These are phyloP conservation scores for Sclerotinia minor DNA, from an alignment of 2,329 filamentous ascomycete species.

Conservation along the genomic window DNA sequence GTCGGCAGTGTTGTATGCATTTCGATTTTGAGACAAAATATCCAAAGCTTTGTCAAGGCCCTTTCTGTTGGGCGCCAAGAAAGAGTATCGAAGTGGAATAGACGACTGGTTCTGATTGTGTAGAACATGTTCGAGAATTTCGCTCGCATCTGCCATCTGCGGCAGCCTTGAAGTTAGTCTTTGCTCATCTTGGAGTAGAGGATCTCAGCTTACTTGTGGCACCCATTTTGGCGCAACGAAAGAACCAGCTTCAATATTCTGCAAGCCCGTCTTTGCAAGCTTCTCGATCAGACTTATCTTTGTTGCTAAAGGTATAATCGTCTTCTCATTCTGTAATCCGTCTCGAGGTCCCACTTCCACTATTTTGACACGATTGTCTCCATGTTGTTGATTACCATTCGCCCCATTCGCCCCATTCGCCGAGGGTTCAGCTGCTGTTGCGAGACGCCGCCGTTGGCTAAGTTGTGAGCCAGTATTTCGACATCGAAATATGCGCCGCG, in stretches of 20 bases:
- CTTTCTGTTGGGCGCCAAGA: constrained; percentile 75
- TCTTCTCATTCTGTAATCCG: constrained; percentile 84
- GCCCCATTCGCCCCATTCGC: constrained; percentile 20
- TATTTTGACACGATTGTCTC: constrained; percentile 53
- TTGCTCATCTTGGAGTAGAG: not conserved
- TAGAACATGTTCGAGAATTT: constrained; percentile 71
- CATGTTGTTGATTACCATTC: constrained; percentile 31
- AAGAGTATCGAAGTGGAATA: constrained; percentile 69
- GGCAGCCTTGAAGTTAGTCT: not conserved
- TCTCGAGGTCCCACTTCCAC: constrained; percentile 84
- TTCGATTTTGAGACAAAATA: constrained; percentile 57
- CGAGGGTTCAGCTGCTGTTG: constrained; percentile 32
- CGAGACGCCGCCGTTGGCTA: constrained; percentile 31
- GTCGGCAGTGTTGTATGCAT: constrained; percentile 50
- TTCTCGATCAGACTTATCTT: constrained; percentile 76
- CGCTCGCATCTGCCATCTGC: constrained; percentile 76
- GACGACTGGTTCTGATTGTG: constrained; percentile 55
- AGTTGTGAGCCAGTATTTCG: constrained; percentile 8
- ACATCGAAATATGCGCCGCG: constrained; percentile 13
- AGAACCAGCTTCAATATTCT: constrained; percentile 76
- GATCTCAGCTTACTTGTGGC: constrained; percentile 60
- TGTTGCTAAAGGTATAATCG: constrained; percentile 65
- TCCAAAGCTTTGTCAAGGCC: constrained; percentile 64
- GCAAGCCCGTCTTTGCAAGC: constrained; percentile 66
- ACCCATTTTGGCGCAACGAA: constrained; percentile 85